Conservation (phyloP, 148 eudicot species). For the Vaccinium darrowii region DNA sequence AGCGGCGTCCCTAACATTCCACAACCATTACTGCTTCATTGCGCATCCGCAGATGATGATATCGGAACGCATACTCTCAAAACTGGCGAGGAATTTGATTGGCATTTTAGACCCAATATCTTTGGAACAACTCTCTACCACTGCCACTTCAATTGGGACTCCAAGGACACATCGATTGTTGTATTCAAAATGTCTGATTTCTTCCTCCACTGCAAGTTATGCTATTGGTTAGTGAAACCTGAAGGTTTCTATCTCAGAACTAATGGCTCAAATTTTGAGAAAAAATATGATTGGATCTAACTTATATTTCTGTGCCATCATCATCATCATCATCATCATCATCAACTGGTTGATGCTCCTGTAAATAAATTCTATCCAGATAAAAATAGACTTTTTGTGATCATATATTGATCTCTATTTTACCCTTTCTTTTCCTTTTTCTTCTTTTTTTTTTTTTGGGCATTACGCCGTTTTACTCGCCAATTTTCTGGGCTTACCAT, state of each 20-base stretch:
- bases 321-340: neutral
- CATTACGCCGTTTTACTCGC: too few species aligned
- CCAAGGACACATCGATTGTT: neutral
- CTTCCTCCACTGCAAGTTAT: fast-evolving
- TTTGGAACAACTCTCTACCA: too few species aligned
- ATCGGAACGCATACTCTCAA: neutral
- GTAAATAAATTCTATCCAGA: neutral
- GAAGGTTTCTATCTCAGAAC: neutral
- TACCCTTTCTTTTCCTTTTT: too few species aligned
- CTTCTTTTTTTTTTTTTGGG: too few species aligned
- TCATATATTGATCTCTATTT: neutral
- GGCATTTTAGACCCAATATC: neutral
- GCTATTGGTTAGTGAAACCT: neutral
- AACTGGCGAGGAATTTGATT: neutral
- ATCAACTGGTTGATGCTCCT: neutral
- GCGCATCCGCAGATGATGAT: neutral
- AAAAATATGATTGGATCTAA: neutral
- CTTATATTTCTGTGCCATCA: neutral
- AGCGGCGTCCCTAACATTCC: neutral
- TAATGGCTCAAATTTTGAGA: neutral
- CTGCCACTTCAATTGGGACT: neutral
- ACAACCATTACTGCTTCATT: neutral
- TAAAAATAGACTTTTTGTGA: neutral
- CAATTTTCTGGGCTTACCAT: too few species aligned
- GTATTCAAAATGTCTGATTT: neutral